phyloP scores from a whole-genome alignment of 2,329 filamentous ascomycete species.

The Gnomoniopsis sp. region DNA sequence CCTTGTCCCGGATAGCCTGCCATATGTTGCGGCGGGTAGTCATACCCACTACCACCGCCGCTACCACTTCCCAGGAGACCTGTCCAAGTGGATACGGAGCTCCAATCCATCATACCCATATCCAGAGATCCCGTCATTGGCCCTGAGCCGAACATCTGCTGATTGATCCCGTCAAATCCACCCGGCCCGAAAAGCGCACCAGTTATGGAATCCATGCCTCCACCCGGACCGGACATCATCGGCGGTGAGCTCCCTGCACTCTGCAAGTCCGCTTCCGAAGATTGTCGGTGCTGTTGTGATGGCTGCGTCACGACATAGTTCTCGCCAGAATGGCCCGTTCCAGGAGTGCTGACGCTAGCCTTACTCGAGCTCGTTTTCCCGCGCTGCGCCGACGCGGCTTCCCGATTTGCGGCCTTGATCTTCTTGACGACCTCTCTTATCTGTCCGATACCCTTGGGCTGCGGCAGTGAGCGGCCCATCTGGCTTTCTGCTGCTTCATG shows the following conservation, averaged over 20 bases:
- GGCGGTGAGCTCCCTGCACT: slow-evolving; percentile 15
- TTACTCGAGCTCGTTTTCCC: slow-evolving; percentile 20
- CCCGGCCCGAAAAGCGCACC: slow-evolving; percentile 14
- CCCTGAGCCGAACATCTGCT: slow-evolving; percentile 28
- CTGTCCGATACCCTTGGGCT: slow-evolving; percentile 45
- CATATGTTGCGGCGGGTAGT: slow-evolving; percentile 2
- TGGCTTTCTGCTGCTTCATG: slow-evolving; percentile 45
- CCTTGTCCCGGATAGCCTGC: not conserved
- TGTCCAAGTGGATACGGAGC: slow-evolving; percentile 38
- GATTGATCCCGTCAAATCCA: slow-evolving; percentile 26
- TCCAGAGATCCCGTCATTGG: slow-evolving; percentile 25
- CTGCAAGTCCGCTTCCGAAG: slow-evolving; percentile 13
- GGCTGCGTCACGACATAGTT: not conserved
- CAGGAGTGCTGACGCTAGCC: slow-evolving; percentile 4
- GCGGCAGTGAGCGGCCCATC: slow-evolving; percentile 38
- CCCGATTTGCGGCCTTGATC: slow-evolving; percentile 17
- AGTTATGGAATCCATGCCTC: slow-evolving; percentile 16
- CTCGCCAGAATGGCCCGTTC: not conserved
- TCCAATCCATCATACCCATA: slow-evolving; percentile 45
- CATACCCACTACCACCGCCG: not conserved
- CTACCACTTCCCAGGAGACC: slow-evolving; percentile 17
- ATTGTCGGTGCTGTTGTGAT: slow-evolving; percentile 6
- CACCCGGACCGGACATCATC: slow-evolving; percentile 10
- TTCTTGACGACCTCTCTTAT: slow-evolving; percentile 40
- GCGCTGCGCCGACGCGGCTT: slow-evolving; percentile 6